These are phyloP conservation scores for Gossypium arboreum DNA, from an alignment of 345 rosid genomes.

Conservation along the genomic window DNA sequence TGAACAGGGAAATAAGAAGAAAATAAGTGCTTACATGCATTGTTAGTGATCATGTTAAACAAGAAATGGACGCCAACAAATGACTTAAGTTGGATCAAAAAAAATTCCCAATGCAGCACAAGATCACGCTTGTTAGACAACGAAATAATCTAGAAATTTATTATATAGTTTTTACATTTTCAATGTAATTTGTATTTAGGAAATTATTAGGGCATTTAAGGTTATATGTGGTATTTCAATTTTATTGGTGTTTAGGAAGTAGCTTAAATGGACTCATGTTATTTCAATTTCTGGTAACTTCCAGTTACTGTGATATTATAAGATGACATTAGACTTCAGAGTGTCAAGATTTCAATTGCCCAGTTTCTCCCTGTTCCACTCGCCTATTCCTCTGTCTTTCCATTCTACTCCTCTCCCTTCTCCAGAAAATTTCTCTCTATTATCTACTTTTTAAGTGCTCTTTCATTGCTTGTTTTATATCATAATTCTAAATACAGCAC, in stretches of 20 bases:
- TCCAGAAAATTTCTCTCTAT: not conserved
- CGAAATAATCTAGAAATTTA: not conserved
- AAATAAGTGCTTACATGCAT: not conserved
- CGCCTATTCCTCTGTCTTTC: not conserved
- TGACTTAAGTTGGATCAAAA: not conserved
- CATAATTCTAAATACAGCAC: not conserved
- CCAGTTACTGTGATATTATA: not conserved
- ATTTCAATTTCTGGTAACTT: not conserved
- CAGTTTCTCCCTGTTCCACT: not conserved
- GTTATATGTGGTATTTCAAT: not conserved
- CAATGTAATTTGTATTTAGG: not conserved
- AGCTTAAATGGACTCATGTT: not conserved
- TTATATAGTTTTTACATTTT: not conserved
- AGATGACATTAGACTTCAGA: not conserved
- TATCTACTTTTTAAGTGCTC: not conserved
- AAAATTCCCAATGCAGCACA: not conserved
- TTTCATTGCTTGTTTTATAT: not conserved
- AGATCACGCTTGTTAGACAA: not conserved
- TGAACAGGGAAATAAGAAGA: not conserved
- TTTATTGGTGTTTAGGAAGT: not conserved
- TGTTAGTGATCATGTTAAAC: not conserved
- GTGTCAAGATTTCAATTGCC: not conserved
- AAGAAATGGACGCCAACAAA: not conserved
- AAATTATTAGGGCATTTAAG: not conserved
- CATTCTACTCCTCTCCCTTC: not conserved